A percentile compares a stretch with the other conserved stretches of the same genome.
Conservation (phyloP, 2,329 filamentous ascomycete species). For the Talaromyces sp. region DNA sequence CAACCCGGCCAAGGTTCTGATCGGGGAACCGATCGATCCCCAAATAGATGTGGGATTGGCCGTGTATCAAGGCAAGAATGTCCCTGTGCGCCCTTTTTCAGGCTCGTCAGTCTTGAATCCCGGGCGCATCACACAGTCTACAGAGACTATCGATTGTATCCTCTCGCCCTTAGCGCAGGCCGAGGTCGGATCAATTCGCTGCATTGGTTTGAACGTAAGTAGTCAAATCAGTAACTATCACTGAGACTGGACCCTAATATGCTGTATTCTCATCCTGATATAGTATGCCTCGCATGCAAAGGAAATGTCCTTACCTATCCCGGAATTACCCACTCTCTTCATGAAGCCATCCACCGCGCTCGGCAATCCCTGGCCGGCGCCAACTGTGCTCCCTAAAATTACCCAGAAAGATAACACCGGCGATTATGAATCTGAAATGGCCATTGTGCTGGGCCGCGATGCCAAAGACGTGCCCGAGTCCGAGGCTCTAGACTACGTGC, state of each 20-base stretch:
- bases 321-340: conserved; percentile 60
- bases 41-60: conserved; percentile 61
- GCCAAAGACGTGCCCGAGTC: conserved; percentile 59
- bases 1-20: conserved; percentile 52
- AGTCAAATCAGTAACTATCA: too few relatives aligned
- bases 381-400: conserved; percentile 57
- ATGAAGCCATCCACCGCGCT: conserved; percentile 60
- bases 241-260: too few relatives aligned
- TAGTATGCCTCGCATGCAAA: conserved; percentile 55
- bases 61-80: conserved; percentile 58
- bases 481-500: conserved; percentile 61
- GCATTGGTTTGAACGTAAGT: conserved; percentile 60
- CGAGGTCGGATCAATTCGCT: conserved; percentile 62
- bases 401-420: conserved; percentile 57
- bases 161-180: conserved; percentile 54
- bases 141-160: conserved; percentile 42
- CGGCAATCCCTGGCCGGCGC: conserved; percentile 56
- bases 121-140: conserved; percentile 53
- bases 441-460: conserved; percentile 57
- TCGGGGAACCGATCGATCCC: conserved; percentile 59
- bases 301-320: conserved; percentile 57
- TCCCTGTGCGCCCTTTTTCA: conserved; percentile 59
- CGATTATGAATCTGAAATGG: conserved; percentile 64
- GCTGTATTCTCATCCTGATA: too few relatives aligned
- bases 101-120: conserved; percentile 62